Evolutionary conservation across 1,139 yeast species (phyloP), one percentile per base, ranked within the genome.

Genomic region (Cylindricascospora bacillispora): DNA sequence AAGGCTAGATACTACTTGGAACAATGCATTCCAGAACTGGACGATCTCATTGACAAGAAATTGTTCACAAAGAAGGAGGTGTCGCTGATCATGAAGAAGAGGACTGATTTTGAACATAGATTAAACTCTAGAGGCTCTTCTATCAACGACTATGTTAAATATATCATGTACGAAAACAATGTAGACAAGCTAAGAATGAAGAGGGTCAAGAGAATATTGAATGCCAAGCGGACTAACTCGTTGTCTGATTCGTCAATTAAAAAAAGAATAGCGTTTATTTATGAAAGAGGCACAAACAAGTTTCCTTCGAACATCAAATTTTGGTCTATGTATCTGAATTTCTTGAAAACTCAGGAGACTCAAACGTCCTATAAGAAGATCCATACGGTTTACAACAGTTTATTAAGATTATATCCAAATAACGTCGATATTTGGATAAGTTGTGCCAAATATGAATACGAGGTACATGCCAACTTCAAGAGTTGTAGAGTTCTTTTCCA

Each of bases 71-170:
- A 77, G 47, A 69, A 70, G 46, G 98, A 92, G 55, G 73, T 85
- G 43, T 74, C 78, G 30, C 68, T 72, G 63, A 79, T 92, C 37
- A 83, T 89, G 86, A 75, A 89, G 59, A 73, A 85, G 52, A 70
- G 98, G 59, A 86, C 97, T 0, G 95, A 86, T 56, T 89, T 85
- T 46, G 99, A 92, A 57, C 95, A 89, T 54, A 62, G 95, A 38
- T 70, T 92, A 33, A 72, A 73, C 30, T 85, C 93, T 26, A 67
- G 97, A 54, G 93, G 93, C 2, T 71, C 89, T 13, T 74, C 69
- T 41, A 71, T 85, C 4, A 62, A 71, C 35, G 98, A 89, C 53
- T 92, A 75, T 50, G 51, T 83, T 36, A 68, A 70, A 43, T 92
- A 89, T 52, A 71, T 80, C 27, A 82, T 75, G 37, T 92, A 79